Evolutionary conservation across 345 rosid genomes (phyloP).

Genomic region (Citrus unshiu): DNA sequence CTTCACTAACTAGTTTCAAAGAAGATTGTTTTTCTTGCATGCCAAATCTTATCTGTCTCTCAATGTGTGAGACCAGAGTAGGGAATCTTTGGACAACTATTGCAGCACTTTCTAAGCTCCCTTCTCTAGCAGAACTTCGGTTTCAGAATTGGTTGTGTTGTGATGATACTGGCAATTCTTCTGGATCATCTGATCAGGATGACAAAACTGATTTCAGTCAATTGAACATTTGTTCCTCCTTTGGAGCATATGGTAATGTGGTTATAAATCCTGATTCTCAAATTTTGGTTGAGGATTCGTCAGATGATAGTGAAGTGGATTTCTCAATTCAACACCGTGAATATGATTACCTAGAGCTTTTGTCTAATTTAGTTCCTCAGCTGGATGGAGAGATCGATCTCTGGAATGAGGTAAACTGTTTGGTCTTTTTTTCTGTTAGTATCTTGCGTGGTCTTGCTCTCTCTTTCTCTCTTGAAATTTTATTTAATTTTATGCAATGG

Average conservation of each 20-base stretch:
- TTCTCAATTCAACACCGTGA: constrained; percentile 44
- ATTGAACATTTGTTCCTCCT: constrained; percentile 16
- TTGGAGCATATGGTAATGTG: constrained; percentile 20
- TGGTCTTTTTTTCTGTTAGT: background rate
- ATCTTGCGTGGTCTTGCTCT: background rate
- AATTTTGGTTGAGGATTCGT: constrained; percentile 36
- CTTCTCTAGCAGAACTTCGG: constrained; percentile 59
- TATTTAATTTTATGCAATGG: background rate
- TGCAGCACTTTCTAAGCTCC: constrained; percentile 76
- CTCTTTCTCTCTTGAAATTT: background rate
- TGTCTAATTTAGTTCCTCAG: constrained; percentile 28
- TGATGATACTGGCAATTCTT: constrained; percentile 39
- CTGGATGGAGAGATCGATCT: constrained; percentile 34
- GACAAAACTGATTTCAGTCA: constrained; percentile 25
- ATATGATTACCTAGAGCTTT: constrained; percentile 33
- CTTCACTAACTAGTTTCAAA: constrained; percentile 57
- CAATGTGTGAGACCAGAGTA: constrained; percentile 80
- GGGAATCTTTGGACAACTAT: constrained; percentile 82
- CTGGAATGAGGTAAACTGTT: constrained; percentile 51
- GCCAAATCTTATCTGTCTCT: constrained; percentile 71
- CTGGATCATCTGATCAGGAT: constrained; percentile 35
- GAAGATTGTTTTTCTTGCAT: constrained; percentile 80
- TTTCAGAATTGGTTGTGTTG: constrained; percentile 73
- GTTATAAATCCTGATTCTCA: constrained; percentile 27
- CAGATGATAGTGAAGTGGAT: constrained; percentile 66